Conservation (phyloP, 2,329 filamentous ascomycete species). For the Thyridium curvatum region DNA sequence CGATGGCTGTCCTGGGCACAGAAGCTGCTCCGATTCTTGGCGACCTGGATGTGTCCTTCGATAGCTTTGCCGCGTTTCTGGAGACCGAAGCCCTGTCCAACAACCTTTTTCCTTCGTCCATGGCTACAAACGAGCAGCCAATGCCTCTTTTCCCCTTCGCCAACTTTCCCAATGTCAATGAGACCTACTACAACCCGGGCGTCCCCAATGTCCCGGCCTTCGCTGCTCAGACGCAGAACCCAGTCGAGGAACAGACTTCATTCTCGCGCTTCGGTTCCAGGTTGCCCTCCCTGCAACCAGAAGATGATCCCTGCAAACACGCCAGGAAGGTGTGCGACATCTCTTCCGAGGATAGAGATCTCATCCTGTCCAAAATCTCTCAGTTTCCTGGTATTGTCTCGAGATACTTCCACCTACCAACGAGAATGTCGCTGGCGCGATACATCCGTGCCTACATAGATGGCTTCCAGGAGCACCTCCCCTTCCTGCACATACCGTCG, state of each 20-base stretch:
- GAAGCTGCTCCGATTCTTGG: background rate
- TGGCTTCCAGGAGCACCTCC: constrained; percentile 39
- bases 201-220: background rate
- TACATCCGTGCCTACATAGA: constrained; percentile 12
- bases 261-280: constrained; percentile 8
- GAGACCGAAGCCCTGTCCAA: constrained; percentile 1
- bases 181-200: background rate
- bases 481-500: constrained; percentile 21
- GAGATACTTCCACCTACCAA: constrained; percentile 9
- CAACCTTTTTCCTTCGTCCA: constrained; percentile 1
- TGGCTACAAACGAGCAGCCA: constrained; percentile 1
- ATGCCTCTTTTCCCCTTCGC: constrained; percentile 3
- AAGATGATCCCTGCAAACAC: background rate
- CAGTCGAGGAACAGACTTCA: constrained; percentile 2
- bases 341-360: constrained; percentile 5
- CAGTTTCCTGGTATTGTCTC: constrained; percentile 1
- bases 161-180: background rate
- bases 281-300: constrained; percentile 7
- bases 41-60: constrained; percentile 3
- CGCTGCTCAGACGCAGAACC: background rate
- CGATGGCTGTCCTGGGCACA: background rate
- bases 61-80: constrained; percentile 6
- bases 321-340: constrained; percentile 3
- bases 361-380: background rate
- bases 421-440: constrained; percentile 8